These are phyloP conservation scores for Jamesozyma jinghongensis DNA, from an alignment of 805 yeast genomes.

Conservation along the genomic window DNA sequence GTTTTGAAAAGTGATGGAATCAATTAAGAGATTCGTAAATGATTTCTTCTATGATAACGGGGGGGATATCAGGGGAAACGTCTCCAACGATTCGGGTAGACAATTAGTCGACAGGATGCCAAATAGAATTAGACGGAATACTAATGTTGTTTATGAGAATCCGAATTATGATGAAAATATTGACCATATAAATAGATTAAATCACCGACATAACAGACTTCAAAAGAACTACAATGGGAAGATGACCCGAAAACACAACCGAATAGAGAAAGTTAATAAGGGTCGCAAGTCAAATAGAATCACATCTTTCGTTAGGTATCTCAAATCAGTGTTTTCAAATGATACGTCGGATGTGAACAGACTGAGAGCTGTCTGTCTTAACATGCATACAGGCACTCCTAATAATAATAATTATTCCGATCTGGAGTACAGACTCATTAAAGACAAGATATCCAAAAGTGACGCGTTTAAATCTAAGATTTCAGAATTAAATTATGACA, in stretches of 20 bases:
- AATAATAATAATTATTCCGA: neutral
- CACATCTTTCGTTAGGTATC: neutral
- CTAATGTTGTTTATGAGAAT: too few relatives aligned
- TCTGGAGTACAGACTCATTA: conserved; percentile 6
- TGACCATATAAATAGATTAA: too few relatives aligned
- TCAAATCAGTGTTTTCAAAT: conserved; percentile 12
- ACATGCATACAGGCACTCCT: conserved; percentile 7
- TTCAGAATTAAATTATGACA: conserved; percentile 23
- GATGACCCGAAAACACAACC: too few relatives aligned
- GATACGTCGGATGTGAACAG: conserved; percentile 15
- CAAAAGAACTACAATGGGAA: too few relatives aligned
- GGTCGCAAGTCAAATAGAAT: too few relatives aligned
- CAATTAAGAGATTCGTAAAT: neutral
- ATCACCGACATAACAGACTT: too few relatives aligned
- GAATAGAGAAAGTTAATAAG: neutral
- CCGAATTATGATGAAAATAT: too few relatives aligned
- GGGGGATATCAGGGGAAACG: neutral
- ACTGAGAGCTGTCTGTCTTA: conserved; percentile 16
- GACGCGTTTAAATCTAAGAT: conserved; percentile 24
- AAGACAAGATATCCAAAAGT: conserved; percentile 20
- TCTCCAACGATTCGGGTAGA: too few relatives aligned
- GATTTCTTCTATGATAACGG: neutral
- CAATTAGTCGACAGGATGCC: too few relatives aligned
- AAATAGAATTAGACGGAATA: too few relatives aligned
- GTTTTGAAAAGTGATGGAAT: too few relatives aligned